These are phyloP conservation scores for Hypomyces rosellus DNA, from an alignment of 2,329 filamentous ascomycete genomes.

Conservation along the genomic window DNA sequence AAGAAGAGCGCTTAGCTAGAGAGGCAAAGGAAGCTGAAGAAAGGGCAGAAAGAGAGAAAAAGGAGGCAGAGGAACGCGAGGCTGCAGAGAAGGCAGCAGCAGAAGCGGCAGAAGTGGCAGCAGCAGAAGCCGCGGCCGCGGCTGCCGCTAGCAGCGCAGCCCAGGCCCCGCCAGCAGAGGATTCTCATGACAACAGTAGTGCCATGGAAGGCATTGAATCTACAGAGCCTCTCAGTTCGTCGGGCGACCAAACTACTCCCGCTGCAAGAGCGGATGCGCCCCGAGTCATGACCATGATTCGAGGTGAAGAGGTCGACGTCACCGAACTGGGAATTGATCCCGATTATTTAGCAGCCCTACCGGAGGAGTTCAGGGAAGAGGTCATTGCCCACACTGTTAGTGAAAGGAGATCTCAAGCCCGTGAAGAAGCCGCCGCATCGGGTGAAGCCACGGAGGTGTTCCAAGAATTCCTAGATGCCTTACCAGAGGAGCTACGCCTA, in stretches of 20 bases:
- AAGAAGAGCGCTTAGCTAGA: conserved; percentile 57
- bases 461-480: conserved; percentile 86
- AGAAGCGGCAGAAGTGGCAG: conserved; percentile 51
- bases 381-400: conserved; percentile 89
- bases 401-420: conserved; percentile 70
- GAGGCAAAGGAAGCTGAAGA: conserved; percentile 70
- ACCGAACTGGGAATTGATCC: conserved; percentile 91
- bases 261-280: conserved; percentile 20
- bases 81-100: conserved; percentile 51
- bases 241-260: conserved; percentile 23
- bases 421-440: conserved; percentile 57
- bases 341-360: conserved; percentile 93
- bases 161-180: conserved; percentile 15
- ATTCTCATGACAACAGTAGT: conserved; percentile 9
- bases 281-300: conserved; percentile 74
- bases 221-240: conserved; percentile 29
- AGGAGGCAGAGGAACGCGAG: conserved; percentile 64
- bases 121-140: conserved; percentile 53
- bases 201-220: conserved; percentile 73
- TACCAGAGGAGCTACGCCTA: conserved; percentile 82
- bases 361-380: conserved; percentile 92
- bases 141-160: conserved; percentile 28
- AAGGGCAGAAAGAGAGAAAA: conserved; percentile 58
- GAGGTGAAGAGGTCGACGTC: conserved; percentile 84
- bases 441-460: conserved; percentile 80